phyloP scores from a whole-genome alignment of 345 rosid species.

The Brassica incana region DNA sequence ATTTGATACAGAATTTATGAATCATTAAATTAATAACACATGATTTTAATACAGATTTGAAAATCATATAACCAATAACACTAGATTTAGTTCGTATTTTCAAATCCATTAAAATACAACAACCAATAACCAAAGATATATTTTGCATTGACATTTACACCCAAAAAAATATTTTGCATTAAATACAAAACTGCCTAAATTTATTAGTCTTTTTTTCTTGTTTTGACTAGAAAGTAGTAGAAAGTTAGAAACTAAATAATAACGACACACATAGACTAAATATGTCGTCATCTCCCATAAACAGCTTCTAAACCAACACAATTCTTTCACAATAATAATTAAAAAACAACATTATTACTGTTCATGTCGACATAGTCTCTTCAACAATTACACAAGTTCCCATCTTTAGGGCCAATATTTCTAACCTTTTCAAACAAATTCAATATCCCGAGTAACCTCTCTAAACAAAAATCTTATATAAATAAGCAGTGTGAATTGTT shows the following conservation, averaged over 20 bases:
- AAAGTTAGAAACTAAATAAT: slow-evolving; percentile 1
- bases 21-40: too few species aligned
- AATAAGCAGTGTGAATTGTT: slow-evolving; percentile 15
- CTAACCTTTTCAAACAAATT: background rate
- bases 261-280: background rate
- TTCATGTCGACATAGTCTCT: slow-evolving; percentile 28
- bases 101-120: too few species aligned
- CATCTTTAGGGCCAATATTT: background rate
- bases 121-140: background rate
- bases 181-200: background rate
- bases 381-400: background rate
- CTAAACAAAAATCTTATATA: background rate
- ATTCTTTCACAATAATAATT: background rate
- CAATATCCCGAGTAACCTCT: background rate
- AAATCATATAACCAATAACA: too few species aligned
- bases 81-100: too few species aligned
- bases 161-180: background rate
- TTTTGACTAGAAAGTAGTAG: background rate
- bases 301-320: background rate
- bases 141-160: background rate
- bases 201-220: background rate
- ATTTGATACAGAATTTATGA: too few species aligned
- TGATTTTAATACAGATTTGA: too few species aligned
- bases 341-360: slow-evolving; percentile 7
- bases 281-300: slow-evolving; percentile 26